These are phyloP conservation scores for Psilocybe sp. DNA, from an alignment of 768 basidiomycete species.

Conservation along the genomic window DNA sequence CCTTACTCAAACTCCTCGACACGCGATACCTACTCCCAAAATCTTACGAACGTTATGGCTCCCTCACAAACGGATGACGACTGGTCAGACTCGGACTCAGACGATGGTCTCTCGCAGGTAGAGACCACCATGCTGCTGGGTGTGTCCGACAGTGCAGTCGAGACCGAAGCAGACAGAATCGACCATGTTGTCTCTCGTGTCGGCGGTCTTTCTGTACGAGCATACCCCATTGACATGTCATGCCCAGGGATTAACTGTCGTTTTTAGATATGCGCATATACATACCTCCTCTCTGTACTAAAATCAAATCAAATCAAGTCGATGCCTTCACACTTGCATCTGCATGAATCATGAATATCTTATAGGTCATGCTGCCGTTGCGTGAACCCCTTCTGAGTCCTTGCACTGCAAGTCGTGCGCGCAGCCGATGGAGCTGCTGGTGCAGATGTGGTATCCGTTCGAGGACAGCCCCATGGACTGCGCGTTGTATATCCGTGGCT, in stretches of 20 bases:
- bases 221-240: conserved; percentile 46
- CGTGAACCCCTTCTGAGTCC: conserved; percentile 59
- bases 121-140: conserved; percentile 79
- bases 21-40: conserved; percentile 6
- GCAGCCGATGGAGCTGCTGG: conserved; percentile 73
- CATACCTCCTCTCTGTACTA: too few species aligned
- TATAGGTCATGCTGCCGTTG: conserved; percentile 68
- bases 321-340: background rate
- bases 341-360: background rate
- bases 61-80: conserved; percentile 47
- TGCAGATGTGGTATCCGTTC: conserved; percentile 90
- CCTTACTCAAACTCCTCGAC: conserved; percentile 13
- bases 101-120: conserved; percentile 42
- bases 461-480: conserved; percentile 84
- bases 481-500: conserved; percentile 84
- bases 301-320: too few species aligned
- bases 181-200: conserved; percentile 88
- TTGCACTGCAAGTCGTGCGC: conserved; percentile 73
- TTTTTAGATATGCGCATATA: conserved; percentile 22
- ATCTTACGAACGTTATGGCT: conserved; percentile 34
- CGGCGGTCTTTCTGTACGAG: conserved; percentile 87
- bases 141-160: conserved; percentile 72
- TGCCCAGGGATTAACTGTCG: conserved; percentile 46
- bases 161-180: conserved; percentile 51
- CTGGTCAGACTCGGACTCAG: conserved; percentile 78